Evolutionary conservation across 2,329 filamentous ascomycete genomes (phyloP).

Genomic region (Cucurbitaria berberidis): DNA sequence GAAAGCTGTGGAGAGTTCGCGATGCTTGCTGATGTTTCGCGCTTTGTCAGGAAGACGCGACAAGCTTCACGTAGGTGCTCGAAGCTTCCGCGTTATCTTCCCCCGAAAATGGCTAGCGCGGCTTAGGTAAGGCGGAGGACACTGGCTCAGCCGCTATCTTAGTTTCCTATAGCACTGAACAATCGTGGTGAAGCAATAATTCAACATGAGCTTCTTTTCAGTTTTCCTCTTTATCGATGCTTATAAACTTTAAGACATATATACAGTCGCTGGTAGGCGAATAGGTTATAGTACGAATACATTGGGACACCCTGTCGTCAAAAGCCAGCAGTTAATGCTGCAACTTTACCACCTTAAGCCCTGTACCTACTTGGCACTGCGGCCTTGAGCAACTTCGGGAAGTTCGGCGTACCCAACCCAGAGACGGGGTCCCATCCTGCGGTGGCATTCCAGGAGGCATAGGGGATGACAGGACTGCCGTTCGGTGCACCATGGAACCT

Average conservation of each 20-base stretch:
- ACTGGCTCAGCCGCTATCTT: too few species aligned
- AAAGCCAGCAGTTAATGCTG: too few species aligned
- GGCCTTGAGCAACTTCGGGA: conserved; percentile 38
- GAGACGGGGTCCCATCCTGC: conserved; percentile 46
- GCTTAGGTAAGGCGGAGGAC: conserved; percentile 43
- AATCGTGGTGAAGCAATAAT: too few species aligned
- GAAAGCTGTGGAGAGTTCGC: conserved; percentile 31
- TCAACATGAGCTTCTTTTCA: too few species aligned
- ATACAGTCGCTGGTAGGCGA: too few species aligned
- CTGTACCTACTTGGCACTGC: conserved; percentile 31
- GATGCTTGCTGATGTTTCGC: conserved; percentile 34
- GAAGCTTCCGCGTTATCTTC: conserved; percentile 29
- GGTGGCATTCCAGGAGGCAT: conserved; percentile 39
- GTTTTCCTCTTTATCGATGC: too few species aligned
- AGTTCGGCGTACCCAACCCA: conserved; percentile 41
- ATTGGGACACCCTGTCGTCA: too few species aligned
- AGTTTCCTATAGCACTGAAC: too few species aligned
- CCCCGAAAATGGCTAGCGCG: conserved; percentile 3
- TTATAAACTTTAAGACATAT: too few species aligned
- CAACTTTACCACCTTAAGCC: conserved; percentile 11
- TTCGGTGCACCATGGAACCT: conserved; percentile 32
- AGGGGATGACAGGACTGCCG: conserved; percentile 41
- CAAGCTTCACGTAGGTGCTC: conserved; percentile 30
- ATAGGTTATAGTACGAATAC: too few species aligned
- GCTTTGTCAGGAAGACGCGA: conserved; percentile 28